A percentile compares a stretch with the other conserved stretches of the same genome.
Evolutionary conservation across 2,329 filamentous ascomycete species (phyloP).

Genomic region (Acrodontium crateriforme): DNA sequence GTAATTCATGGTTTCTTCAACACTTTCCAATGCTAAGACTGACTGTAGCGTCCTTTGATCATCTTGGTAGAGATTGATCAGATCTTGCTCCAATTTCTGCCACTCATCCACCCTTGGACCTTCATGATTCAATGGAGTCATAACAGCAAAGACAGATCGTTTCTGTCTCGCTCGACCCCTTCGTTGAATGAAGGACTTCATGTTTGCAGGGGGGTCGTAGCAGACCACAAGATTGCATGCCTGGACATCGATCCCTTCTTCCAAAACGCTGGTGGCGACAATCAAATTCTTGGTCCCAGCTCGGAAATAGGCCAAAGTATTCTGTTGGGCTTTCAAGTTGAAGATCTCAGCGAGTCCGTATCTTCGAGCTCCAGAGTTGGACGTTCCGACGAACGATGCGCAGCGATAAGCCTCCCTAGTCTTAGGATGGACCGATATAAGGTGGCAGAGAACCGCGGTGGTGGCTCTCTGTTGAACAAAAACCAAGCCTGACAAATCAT

Average conservation of each 20-base stretch:
- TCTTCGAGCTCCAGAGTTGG: conserved; percentile 29
- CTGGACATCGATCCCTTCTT: conserved; percentile 49
- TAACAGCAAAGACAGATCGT: conserved; percentile 39
- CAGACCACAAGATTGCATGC: conserved; percentile 52
- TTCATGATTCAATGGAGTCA: no score
- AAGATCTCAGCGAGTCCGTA: conserved; percentile 36
- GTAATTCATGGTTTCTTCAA: no score
- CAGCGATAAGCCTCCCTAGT: conserved; percentile 23
- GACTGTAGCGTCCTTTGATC: no score
- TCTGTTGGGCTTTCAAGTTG: conserved; percentile 33
- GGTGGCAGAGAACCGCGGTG: conserved; percentile 26
- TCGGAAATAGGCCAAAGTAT: conserved; percentile 41
- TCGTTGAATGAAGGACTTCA: conserved; percentile 53
- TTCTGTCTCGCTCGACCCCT: conserved; percentile 48
- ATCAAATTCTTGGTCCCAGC: conserved; percentile 42
- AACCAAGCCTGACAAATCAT: conserved; percentile 28
- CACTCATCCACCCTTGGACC: no score
- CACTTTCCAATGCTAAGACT: no score
- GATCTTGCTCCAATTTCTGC: no score
- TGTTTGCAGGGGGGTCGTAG: conserved; percentile 46
- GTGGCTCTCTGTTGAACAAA: conserved; percentile 34
- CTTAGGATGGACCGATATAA: conserved; percentile 10
- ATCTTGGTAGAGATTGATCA: no score
- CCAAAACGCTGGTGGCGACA: conserved; percentile 43
- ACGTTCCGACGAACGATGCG: conserved; percentile 41